Conservation (phyloP, 2,329 filamentous ascomycete genomes). For the Decorospora gaudefroyi region DNA sequence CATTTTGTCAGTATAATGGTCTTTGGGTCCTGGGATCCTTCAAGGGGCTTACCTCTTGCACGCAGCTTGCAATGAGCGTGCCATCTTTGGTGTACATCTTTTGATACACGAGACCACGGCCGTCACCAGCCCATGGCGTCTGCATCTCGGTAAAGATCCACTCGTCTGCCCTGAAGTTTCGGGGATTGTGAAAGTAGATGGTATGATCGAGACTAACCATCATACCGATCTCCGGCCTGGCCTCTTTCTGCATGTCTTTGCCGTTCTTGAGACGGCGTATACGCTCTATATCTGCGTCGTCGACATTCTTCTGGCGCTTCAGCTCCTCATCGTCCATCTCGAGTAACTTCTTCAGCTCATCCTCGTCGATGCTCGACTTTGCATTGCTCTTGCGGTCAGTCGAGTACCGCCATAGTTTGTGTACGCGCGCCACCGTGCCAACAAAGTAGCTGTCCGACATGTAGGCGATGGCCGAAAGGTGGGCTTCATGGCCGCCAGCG, state of each 20-base stretch:
- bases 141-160: conserved; percentile 83
- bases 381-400: conserved; percentile 48
- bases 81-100: conserved; percentile 73
- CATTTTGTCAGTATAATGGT: conserved; percentile 8
- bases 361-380: conserved; percentile 49
- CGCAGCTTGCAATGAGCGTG: conserved; percentile 74
- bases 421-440: conserved; percentile 80
- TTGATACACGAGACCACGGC: conserved; percentile 75
- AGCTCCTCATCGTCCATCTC: conserved; percentile 52
- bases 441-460: conserved; percentile 94
- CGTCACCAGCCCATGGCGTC: conserved; percentile 79
- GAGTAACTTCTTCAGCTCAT: conserved; percentile 52
- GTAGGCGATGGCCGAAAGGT: conserved; percentile 87
- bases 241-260: conserved; percentile 53
- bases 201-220: conserved; percentile 79
- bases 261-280: conserved; percentile 45
- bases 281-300: conserved; percentile 57
- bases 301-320: conserved; percentile 50
- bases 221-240: conserved; percentile 72
- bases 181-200: conserved; percentile 60
- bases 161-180: conserved; percentile 59
- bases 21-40: too few species aligned
- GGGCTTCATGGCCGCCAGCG: conserved; percentile 74
- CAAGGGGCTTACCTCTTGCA: conserved; percentile 66
- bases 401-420: conserved; percentile 76